Percentiles rank a stretch among this genome's conserved stretches.
These are phyloP conservation scores for Candida frijolesensis DNA, from an alignment of 1,139 yeast species.

Conservation along the genomic window DNA sequence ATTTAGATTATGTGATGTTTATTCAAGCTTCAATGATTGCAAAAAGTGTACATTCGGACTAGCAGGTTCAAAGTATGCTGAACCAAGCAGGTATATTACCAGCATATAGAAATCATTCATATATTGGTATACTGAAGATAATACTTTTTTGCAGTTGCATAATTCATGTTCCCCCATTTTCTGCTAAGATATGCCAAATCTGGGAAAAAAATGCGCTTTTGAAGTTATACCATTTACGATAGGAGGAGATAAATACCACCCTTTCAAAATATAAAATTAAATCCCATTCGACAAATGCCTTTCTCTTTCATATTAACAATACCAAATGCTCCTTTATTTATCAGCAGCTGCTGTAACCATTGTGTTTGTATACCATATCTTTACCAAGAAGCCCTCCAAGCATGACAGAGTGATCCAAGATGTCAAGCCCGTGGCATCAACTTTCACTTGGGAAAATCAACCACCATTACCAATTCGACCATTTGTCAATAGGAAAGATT, in stretches of 20 bases:
- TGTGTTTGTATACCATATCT: not conserved
- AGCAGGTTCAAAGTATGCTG: no score
- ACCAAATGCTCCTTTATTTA: not conserved
- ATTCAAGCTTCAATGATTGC: no score
- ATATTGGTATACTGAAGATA: no score
- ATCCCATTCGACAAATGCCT: not conserved
- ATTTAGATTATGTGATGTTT: no score
- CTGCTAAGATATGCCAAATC: not conserved
- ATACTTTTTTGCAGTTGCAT: no score
- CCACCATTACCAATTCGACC: constrained; percentile 61
- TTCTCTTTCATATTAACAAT: not conserved
- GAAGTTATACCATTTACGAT: not conserved
- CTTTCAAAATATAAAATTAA: not conserved
- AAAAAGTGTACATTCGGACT: no score
- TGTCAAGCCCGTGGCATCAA: constrained; percentile 20
- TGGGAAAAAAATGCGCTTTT: not conserved
- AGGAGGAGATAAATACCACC: not conserved
- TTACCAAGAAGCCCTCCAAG: not conserved
- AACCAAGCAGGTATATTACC: no score
- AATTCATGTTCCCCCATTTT: not conserved
- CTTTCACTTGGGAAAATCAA: constrained; percentile 49
- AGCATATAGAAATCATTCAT: no score
- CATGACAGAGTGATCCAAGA: constrained; percentile 2
- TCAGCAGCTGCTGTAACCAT: not conserved
- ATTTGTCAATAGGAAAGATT: constrained; percentile 35